Evolutionary conservation across 1,139 yeast species (phyloP), one percentile per base, ranked within the genome.

Genomic region (Geotrichum australiense): DNA sequence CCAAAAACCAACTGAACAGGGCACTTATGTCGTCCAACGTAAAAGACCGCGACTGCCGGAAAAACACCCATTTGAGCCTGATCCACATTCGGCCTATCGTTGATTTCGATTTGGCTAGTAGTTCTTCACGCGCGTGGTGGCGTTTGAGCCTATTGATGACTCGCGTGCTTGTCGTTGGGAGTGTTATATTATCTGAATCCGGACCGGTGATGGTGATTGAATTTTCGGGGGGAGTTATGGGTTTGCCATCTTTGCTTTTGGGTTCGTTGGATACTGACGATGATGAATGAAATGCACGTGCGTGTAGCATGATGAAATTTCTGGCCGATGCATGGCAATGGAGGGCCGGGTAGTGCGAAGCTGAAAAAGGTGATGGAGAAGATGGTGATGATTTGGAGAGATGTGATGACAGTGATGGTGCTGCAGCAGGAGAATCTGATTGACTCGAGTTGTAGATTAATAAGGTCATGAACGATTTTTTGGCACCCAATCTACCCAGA

Each of bases 11-110:
- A 5, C 95, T 84, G 50, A 89, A 76, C 48, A 91, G 69, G 3
- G 97, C 97, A 28, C 89, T 75, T 46, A 86, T 74, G 54, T 89
- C 96, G 61, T 89, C 97, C 19, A 84, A 76, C 55, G 82, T 86
- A 62, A 83, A 82, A 1, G 96, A 96, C 5, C 80, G 64, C 50
- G 70, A 72, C 14, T 77, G 76, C 28, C 70, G 63, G 37, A 74
- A 80, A 46, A 87, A 62, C 2, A 78, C 59, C 94, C 94, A 86
- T 56, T 77, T 80, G 42, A 80, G 54, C 42, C 84, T 69, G 23
- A 81, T 73, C 43, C 66, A 65, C 24, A 79, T 52, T 25, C 84
- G 61, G 23, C 76, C 72, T 29, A 73, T 61, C 43, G 69, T 58
- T 35, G 69, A 70, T 26, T 66, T 70, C 6, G 82, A 78, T 18